Base-by-base conservation (phyloP, 2,329 filamentous ascomycete genomes). In the Colletotrichum sp. region DNA sequence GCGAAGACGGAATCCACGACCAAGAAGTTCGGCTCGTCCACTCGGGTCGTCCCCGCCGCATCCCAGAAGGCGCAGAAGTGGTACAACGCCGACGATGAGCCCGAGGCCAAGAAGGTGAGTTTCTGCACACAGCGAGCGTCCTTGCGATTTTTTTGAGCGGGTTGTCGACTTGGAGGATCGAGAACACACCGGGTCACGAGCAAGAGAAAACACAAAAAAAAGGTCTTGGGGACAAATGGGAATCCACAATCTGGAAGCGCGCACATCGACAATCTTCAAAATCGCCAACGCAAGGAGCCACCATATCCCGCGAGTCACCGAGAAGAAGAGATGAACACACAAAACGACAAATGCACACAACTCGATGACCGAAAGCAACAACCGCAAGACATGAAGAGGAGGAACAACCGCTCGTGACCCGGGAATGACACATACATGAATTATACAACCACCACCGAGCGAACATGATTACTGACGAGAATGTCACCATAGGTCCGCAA, bases 11-110 rank as follows among this genome's bases (percentile, higher is more conserved):
- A 87, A 84, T 89, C 89, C 84, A 90, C 92, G 90, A 95, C 93
- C 86, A 98, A 98, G 95, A 96, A 95, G 92, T 98, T 98, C 92
- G 96, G 96, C 91, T 97, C 97, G 93, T 95, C 95, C 90, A 95
- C 95, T 91, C 94, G 96, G 91, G 92, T 94, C 89, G 94, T 98
- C 88, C 96, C 95, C 88, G 93, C 95, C 89, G 88, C 91, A 89
- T 91, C 92, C 86, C 93, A 98, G 89, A 98, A 98, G 95, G 96
- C 96, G 85, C 93, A 95, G 92, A 99, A 98, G 92, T 99, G 96
- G 95, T 99, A 99, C 91, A 95, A 96, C 88, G 95, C 95, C 87
- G 95, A 98, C 89, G 96, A 98, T 89, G 95, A 96, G 86, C 87
- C 92, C 87, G 90, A 94, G 89, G 92, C 93, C 85, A 98, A 96